These are phyloP conservation scores for Arabidopsis arenosa DNA, from an alignment of 345 rosid species.

Conservation along the genomic window DNA sequence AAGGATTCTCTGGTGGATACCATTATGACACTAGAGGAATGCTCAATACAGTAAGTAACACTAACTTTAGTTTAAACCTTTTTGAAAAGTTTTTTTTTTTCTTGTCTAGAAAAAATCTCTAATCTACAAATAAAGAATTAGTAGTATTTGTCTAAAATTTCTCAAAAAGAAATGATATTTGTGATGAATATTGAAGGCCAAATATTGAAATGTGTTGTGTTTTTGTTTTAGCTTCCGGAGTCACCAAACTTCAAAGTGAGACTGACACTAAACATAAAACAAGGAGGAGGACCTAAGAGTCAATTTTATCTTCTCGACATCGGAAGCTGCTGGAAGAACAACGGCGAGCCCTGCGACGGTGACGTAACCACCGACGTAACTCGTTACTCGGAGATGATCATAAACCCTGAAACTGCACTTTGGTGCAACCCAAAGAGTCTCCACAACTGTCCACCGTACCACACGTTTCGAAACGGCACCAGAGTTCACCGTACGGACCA, in stretches of 20 bases:
- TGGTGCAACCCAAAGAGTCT: slow-evolving; percentile 59
- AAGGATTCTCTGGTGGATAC: slow-evolving; percentile 78
- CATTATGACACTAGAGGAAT: slow-evolving; percentile 82
- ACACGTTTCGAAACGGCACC: slow-evolving; percentile 52
- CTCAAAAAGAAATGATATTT: not conserved
- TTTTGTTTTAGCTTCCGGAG: slow-evolving; percentile 65
- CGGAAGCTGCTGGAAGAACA: slow-evolving; percentile 88
- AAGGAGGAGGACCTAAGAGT: slow-evolving; percentile 78
- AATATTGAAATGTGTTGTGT: not conserved
- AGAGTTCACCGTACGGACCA: slow-evolving; percentile 61
- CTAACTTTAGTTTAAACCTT: not conserved
- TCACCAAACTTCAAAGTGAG: slow-evolving; percentile 75
- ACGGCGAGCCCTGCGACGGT: slow-evolving; percentile 74
- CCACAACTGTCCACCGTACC: slow-evolving; percentile 64
- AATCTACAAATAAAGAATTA: not conserved
- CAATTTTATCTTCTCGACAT: slow-evolving; percentile 83
- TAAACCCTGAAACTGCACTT: slow-evolving; percentile 55
- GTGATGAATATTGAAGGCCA: not conserved
- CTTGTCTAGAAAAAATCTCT: not conserved
- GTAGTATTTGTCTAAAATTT: not conserved
- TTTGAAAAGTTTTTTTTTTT: not conserved
- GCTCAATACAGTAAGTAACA: slow-evolving; percentile 62
- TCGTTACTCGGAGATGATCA: slow-evolving; percentile 76
- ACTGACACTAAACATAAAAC: slow-evolving; percentile 59
- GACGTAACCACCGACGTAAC: slow-evolving; percentile 74